Conservation (phyloP, 768 basidiomycete genomes). For the Tulasnella sp. region DNA sequence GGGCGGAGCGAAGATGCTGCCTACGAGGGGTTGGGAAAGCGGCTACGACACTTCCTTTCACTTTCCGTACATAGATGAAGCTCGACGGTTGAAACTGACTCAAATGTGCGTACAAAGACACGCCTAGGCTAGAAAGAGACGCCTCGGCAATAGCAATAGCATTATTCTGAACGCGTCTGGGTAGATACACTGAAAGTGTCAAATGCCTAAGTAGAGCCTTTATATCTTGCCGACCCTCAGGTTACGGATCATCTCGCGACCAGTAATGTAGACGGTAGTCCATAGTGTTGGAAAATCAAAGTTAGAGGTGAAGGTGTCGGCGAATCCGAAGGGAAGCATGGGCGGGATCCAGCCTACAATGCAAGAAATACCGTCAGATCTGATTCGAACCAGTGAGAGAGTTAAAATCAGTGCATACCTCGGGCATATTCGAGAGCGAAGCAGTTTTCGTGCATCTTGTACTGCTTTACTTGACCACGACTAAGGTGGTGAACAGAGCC, state of each 20-base stretch:
- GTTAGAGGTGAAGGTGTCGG: slow-evolving; percentile 81
- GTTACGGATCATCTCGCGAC: slow-evolving; percentile 77
- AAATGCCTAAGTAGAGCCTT: too few relatives aligned
- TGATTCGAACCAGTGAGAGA: background rate
- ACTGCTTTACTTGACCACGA: slow-evolving; percentile 86
- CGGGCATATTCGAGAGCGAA: slow-evolving; percentile 93
- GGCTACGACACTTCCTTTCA: background rate
- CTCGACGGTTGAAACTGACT: too few relatives aligned
- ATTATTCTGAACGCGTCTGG: too few relatives aligned
- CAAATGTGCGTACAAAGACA: too few relatives aligned
- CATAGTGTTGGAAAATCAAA: slow-evolving; percentile 81
- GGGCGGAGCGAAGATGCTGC: slow-evolving; percentile 18
- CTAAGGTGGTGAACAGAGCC: slow-evolving; percentile 82
- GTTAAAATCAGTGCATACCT: slow-evolving; percentile 66
- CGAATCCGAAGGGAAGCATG: slow-evolving; percentile 92
- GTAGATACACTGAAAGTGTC: too few relatives aligned
- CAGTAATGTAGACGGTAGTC: slow-evolving; percentile 71
- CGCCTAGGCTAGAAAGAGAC: too few relatives aligned
- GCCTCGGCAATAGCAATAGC: too few relatives aligned
- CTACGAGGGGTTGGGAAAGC: slow-evolving; percentile 20
- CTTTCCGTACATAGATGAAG: background rate
- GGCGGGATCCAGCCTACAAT: slow-evolving; percentile 95
- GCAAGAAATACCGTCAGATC: background rate
- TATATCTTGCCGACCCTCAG: slow-evolving; percentile 45
- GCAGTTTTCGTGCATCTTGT: slow-evolving; percentile 95